Conservation (phyloP, 768 basidiomycete species). For the Pisolithus albus region DNA sequence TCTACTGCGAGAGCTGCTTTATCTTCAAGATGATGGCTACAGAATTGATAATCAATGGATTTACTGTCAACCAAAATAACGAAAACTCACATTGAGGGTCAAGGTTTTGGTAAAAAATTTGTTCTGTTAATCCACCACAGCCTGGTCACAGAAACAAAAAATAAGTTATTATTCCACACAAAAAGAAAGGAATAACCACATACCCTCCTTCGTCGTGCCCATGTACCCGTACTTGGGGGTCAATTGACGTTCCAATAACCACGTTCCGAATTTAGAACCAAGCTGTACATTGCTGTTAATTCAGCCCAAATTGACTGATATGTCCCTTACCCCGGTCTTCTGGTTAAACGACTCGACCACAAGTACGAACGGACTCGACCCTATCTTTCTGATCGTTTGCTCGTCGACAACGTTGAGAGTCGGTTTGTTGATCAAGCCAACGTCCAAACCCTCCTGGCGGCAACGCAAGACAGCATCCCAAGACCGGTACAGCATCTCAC, state of each 20-base stretch:
- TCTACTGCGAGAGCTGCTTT: slow-evolving; percentile 31
- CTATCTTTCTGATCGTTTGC: slow-evolving; percentile 65
- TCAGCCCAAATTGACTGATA: background rate
- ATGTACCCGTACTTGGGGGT: slow-evolving; percentile 80
- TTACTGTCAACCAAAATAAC: no score
- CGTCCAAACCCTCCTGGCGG: slow-evolving; percentile 65
- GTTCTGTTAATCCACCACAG: slow-evolving; percentile 73
- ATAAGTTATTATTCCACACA: slow-evolving; percentile 3
- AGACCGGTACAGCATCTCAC: slow-evolving; percentile 81
- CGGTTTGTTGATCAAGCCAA: slow-evolving; percentile 83
- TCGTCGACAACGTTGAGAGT: slow-evolving; percentile 82
- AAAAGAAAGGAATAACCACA: slow-evolving; percentile 9
- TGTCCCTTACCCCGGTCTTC: slow-evolving; percentile 64
- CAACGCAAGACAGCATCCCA: slow-evolving; percentile 77
- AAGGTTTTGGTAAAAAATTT: slow-evolving; percentile 77
- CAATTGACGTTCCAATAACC: slow-evolving; percentile 76
- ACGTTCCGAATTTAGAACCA: slow-evolving; percentile 79
- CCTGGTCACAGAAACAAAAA: slow-evolving; percentile 26
- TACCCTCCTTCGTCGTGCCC: slow-evolving; percentile 63
- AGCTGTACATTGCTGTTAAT: slow-evolving; percentile 33
- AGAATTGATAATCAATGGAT: background rate
- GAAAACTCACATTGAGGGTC: slow-evolving; percentile 62
- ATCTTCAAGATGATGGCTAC: slow-evolving; percentile 44
- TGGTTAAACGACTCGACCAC: slow-evolving; percentile 83
- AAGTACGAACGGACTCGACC: slow-evolving; percentile 68